phyloP scores from a whole-genome alignment of 106 monocot species.

The Allium cepa region DNA sequence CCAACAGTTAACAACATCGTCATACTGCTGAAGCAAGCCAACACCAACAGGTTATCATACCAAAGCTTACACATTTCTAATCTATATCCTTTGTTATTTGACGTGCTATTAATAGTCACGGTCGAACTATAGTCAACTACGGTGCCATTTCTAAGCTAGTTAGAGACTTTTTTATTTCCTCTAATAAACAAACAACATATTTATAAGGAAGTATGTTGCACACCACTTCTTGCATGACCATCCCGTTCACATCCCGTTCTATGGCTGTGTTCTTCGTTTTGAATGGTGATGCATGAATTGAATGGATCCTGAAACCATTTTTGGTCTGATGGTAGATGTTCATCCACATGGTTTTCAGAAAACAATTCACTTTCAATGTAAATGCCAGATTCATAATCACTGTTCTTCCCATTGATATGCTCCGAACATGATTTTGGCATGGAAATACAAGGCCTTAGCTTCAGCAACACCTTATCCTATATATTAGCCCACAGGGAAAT shows the following conservation, averaged over 20 bases:
- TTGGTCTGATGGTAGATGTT: conserved; percentile 6
- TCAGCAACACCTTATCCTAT: conserved; percentile 7
- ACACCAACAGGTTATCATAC: too few species aligned
- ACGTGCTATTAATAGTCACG: too few species aligned
- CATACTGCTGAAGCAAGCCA: too few species aligned
- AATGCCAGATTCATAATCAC: background rate
- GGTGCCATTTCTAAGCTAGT: too few species aligned
- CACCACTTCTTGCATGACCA: background rate
- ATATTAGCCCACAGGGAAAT: background rate
- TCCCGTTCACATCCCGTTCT: background rate
- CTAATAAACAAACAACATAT: too few species aligned
- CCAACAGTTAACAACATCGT: too few species aligned
- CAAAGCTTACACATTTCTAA: too few species aligned
- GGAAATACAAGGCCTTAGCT: conserved; percentile 1
- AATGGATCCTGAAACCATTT: background rate
- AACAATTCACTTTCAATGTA: conserved; percentile 1
- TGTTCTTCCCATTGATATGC: background rate
- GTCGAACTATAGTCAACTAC: too few species aligned
- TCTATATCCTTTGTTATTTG: too few species aligned
- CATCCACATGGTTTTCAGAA: background rate
- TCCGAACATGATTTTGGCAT: conserved; percentile 4
- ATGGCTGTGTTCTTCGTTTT: background rate
- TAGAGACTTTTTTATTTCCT: too few species aligned
- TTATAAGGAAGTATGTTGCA: background rate
- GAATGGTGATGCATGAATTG: background rate